phyloP scores from a whole-genome alignment of 2,329 filamentous ascomycete species.

The Calonectria pseudoreteaudii region DNA sequence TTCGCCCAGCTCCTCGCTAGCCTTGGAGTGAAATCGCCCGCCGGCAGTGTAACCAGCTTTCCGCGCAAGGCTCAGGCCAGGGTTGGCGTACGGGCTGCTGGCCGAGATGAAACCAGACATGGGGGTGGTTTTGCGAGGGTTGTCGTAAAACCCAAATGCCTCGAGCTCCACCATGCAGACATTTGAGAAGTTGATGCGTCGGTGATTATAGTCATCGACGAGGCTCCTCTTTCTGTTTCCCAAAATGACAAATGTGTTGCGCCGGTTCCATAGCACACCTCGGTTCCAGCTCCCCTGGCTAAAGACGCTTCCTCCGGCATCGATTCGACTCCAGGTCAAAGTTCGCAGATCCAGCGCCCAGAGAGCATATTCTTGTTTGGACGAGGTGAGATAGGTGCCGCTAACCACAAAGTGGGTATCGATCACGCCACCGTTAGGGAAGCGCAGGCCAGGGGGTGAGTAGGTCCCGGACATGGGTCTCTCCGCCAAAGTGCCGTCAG shows the following conservation, averaged over 20 bases:
- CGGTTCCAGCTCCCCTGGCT: slow-evolving; percentile 98
- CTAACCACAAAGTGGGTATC: slow-evolving; percentile 98
- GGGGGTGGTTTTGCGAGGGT: slow-evolving; percentile 82
- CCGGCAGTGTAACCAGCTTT: slow-evolving; percentile 77
- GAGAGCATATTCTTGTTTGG: slow-evolving; percentile 96
- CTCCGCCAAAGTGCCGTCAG: slow-evolving; percentile 86
- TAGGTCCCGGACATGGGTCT: slow-evolving; percentile 89
- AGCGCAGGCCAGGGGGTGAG: slow-evolving; percentile 91
- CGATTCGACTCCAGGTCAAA: slow-evolving; percentile 94
- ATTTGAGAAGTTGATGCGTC: slow-evolving; percentile 96
- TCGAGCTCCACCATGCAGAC: slow-evolving; percentile 97
- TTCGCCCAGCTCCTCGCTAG: slow-evolving; percentile 87
- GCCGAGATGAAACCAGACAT: slow-evolving; percentile 88
- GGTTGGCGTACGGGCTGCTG: slow-evolving; percentile 75
- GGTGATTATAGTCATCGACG: slow-evolving; percentile 98
- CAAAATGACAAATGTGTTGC: slow-evolving; percentile 95
- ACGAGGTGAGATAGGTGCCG: slow-evolving; percentile 96
- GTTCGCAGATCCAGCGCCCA: slow-evolving; percentile 94
- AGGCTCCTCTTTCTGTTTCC: slow-evolving; percentile 93
- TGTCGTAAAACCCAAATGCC: slow-evolving; percentile 97
- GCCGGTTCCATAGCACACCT: slow-evolving; percentile 90
- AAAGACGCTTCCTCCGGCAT: slow-evolving; percentile 93
- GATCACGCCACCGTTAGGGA: slow-evolving; percentile 95
- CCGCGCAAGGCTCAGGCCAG: slow-evolving; percentile 66
- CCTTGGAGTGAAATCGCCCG: slow-evolving; percentile 79